phyloP scores from a whole-genome alignment of 805 yeast genomes.

The Starmerella potacharoeniae region DNA sequence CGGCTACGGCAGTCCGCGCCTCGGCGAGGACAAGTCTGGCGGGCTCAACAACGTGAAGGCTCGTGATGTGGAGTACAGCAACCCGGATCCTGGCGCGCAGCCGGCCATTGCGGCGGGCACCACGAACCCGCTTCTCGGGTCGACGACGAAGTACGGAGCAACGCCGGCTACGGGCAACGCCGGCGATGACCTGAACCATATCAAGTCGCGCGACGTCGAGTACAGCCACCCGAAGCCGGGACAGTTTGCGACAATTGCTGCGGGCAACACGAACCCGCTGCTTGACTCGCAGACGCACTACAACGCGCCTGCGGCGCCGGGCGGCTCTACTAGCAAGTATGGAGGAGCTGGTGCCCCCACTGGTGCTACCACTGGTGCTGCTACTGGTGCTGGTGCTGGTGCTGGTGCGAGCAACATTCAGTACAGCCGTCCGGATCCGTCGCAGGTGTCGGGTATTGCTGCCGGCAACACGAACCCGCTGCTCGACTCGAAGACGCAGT shows the following conservation, averaged over 20 bases:
- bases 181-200: background rate
- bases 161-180: background rate
- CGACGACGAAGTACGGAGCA: background rate
- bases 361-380: background rate
- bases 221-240: slow-evolving; percentile 1
- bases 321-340: background rate
- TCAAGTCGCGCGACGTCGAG: background rate
- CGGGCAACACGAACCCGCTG: slow-evolving; percentile 1
- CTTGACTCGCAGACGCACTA: slow-evolving; percentile 2
- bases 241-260: background rate
- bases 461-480: slow-evolving; percentile 2
- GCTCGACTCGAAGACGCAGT: slow-evolving; percentile 2
- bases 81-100: background rate
- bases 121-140: slow-evolving; percentile 10
- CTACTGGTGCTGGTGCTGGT: background rate
- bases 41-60: background rate
- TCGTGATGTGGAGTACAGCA: slow-evolving; percentile 5
- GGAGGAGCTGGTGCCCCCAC: too few species aligned
- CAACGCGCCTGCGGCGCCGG: background rate
- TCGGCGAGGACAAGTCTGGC: background rate
- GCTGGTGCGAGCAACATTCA: background rate
- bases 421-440: slow-evolving; percentile 2
- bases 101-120: slow-evolving; percentile 5
- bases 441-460: slow-evolving; percentile 4
- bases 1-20: background rate